Base-by-base conservation (phyloP, 177 flowering plant species). In the Vitis hybrid region DNA sequence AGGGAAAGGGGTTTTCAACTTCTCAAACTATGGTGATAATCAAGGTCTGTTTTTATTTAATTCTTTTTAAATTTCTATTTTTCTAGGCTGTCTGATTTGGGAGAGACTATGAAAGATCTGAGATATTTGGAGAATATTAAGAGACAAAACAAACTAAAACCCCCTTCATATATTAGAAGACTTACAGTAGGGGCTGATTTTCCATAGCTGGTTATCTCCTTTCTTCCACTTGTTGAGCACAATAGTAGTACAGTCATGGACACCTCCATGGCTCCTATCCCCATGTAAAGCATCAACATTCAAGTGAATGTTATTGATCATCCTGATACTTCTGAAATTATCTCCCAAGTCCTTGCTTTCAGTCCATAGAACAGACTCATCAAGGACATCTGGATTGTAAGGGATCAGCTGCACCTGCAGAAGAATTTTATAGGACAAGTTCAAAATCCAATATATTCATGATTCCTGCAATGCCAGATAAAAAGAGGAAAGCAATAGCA, bases 121-220 rank as follows among this genome's bases (percentile, higher is more conserved):
- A 51, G 4, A 26, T 26, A 0, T 26, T 26, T 26, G 30, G 4
- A 0, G 30, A 26, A 26, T 26, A 26, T 26, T 26, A 26, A 26
- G 30, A 26, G 30, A 26, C 30, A 26, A 26, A 51, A 14, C 9
- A 26, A 51, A 14, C 9, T 5, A 11, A 51, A 51, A 51, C 13
- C 13, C 15, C 15, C 14, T 14, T 51, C 15, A 14, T 51, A 51
- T 48, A n/a, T 18, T 34, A n/a, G 55, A 32, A 70, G 66, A 77
- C 91, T 83, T 84, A 89, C 93, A 90, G 71, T 81, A 73, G 15
- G 81, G 88, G 32, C 60, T 67, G 23, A 90, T 83, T 77, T 81
- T 90, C 97, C 97, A 91, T 15, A 73, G 80, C 73, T 91, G 97
- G 74, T 90, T 90, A 18, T 85, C 94, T 17, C 94, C 94, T 64